These are phyloP conservation scores for Prinsepia uniflora DNA, from an alignment of 306 rosid species.

Conservation along the genomic window DNA sequence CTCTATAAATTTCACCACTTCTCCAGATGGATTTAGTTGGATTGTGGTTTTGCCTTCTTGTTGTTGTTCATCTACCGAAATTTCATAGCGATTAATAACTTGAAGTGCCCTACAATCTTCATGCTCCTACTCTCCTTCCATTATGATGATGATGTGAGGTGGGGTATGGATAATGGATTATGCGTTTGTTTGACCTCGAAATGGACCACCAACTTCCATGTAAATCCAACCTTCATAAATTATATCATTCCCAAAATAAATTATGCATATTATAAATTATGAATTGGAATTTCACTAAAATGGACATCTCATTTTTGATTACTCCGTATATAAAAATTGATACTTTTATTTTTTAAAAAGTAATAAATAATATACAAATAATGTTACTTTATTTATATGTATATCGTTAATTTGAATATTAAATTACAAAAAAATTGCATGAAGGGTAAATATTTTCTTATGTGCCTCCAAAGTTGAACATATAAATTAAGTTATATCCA, in stretches of 20 bases:
- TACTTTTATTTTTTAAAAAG: no score
- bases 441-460: no score
- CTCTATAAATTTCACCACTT: no score
- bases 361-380: no score
- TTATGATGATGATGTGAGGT: constrained; percentile 1
- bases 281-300: not conserved
- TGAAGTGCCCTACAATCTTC: not conserved
- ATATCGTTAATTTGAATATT: no score
- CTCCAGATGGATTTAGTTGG: not conserved
- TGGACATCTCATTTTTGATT: not conserved
- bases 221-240: not conserved
- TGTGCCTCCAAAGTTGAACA: no score
- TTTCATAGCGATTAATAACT: not conserved
- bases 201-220: not conserved
- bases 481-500: no score
- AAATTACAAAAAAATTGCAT: no score
- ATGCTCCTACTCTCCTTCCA: not conserved
- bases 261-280: not conserved
- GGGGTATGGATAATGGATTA: not conserved
- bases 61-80: not conserved
- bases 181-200: not conserved
- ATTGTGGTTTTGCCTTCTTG: not conserved
- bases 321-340: no score
- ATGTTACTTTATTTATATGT: no score
- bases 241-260: not conserved